phyloP scores from a whole-genome alignment of 495 filamentous ascomycete species.

The Hypoxylon subgilvum region DNA sequence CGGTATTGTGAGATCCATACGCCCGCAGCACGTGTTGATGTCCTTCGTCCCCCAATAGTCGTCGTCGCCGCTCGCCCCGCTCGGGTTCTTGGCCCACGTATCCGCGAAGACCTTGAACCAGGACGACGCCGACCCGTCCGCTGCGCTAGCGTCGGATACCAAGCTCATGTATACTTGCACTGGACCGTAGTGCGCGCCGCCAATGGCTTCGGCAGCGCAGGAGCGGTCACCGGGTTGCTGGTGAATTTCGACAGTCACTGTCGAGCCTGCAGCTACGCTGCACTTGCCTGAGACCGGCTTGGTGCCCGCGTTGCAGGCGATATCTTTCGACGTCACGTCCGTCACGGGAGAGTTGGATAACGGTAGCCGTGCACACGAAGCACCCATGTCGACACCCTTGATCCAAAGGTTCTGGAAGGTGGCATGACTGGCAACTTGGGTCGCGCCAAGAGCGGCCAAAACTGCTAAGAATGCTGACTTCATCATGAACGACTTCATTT shows the following conservation, averaged over 20 bases:
- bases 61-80: slow-evolving; percentile 45
- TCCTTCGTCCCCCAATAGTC: slow-evolving; percentile 60
- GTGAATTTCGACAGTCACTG: slow-evolving; percentile 61
- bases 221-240: slow-evolving; percentile 53
- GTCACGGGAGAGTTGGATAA: slow-evolving; percentile 56
- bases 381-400: slow-evolving; percentile 54
- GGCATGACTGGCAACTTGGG: slow-evolving; percentile 52
- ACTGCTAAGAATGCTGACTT: slow-evolving; percentile 46
- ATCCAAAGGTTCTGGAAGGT: slow-evolving; percentile 61
- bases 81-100: slow-evolving; percentile 50
- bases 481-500: slow-evolving; percentile 39
- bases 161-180: slow-evolving; percentile 62
- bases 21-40: slow-evolving; percentile 60
- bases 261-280: slow-evolving; percentile 53
- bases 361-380: slow-evolving; percentile 49
- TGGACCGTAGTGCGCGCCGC: slow-evolving; percentile 55
- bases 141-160: slow-evolving; percentile 56
- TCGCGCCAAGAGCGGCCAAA: slow-evolving; percentile 42
- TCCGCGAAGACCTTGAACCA: slow-evolving; percentile 63
- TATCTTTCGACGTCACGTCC: slow-evolving; percentile 44
- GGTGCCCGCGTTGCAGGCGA: slow-evolving; percentile 52
- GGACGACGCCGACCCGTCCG: slow-evolving; percentile 46
- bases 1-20: slow-evolving; percentile 56
- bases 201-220: slow-evolving; percentile 55
- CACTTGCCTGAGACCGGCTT: slow-evolving; percentile 48